phyloP scores from a whole-genome alignment of 352 stramenopile genomes.

The Stramenopiles sp. region DNA sequence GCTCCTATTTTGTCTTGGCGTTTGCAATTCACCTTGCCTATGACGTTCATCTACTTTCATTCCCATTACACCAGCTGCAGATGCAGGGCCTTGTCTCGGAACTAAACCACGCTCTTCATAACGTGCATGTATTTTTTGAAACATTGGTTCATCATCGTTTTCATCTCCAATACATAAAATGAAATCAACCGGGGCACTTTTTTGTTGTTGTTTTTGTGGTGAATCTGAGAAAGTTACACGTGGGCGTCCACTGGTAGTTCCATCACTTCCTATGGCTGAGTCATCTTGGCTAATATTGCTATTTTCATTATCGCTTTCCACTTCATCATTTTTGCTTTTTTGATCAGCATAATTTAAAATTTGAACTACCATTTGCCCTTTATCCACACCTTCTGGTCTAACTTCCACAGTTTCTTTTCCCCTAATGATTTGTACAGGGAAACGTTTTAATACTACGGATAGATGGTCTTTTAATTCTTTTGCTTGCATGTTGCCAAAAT shows the following conservation, averaged over 20 bases:
- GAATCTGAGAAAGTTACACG: too few species aligned
- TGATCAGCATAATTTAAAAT: slow-evolving; percentile 41
- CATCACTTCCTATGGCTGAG: not conserved
- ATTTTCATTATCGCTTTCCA: not conserved
- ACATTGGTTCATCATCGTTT: slow-evolving; percentile 95
- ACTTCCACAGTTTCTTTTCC: slow-evolving; percentile 77
- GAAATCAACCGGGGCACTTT: slow-evolving; percentile 65
- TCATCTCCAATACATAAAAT: slow-evolving; percentile 91
- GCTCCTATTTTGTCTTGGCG: slow-evolving; percentile 8
- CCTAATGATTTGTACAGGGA: slow-evolving; percentile 78
- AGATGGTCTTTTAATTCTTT: slow-evolving; percentile 95
- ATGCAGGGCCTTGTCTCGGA: not conserved
- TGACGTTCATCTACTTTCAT: slow-evolving; percentile 12
- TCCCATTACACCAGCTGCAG: not conserved
- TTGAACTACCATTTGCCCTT: slow-evolving; percentile 85
- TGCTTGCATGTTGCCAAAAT: slow-evolving; percentile 94
- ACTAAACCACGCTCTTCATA: slow-evolving; percentile 14
- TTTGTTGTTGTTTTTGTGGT: slow-evolving; percentile 52
- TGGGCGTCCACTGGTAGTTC: too few species aligned
- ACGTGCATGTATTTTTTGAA: slow-evolving; percentile 29
- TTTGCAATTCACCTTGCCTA: slow-evolving; percentile 3
- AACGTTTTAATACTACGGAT: slow-evolving; percentile 73
- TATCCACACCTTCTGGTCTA: slow-evolving; percentile 88
- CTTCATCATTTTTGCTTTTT: not conserved
- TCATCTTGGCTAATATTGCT: not conserved